phyloP scores from a whole-genome alignment of 2,329 filamentous ascomycete species.

The Aureobasidium vineae region DNA sequence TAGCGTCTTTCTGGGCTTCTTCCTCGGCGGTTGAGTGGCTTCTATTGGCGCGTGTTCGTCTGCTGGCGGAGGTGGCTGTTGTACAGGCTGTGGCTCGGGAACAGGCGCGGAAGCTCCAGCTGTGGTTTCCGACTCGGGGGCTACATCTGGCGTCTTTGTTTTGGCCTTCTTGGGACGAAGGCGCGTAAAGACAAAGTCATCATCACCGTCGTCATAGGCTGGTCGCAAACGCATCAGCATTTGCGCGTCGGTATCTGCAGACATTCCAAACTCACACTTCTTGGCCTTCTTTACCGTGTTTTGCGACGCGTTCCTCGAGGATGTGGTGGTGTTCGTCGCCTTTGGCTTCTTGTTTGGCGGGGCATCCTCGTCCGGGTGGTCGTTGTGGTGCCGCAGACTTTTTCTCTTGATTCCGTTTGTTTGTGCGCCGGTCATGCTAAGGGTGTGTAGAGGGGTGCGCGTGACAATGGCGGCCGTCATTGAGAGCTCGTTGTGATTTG shows the following conservation, averaged over 20 bases:
- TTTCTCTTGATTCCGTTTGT: conserved; percentile 41
- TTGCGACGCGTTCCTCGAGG: conserved; percentile 38
- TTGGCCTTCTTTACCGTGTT: conserved; percentile 32
- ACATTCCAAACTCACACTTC: conserved; percentile 25
- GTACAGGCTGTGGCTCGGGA: conserved; percentile 21
- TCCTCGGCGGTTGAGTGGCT: conserved; percentile 29
- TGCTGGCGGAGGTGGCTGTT: conserved; percentile 33
- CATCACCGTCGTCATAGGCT: conserved; percentile 49
- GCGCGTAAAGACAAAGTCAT: conserved; percentile 51
- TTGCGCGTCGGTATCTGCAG: not conserved
- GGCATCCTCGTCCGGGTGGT: conserved; percentile 44
- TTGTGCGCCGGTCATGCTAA: conserved; percentile 51
- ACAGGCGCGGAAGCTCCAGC: conserved; percentile 22
- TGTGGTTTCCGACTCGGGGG: conserved; percentile 16
- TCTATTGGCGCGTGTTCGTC: conserved; percentile 23
- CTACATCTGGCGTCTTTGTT: conserved; percentile 36
- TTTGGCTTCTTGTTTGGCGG: conserved; percentile 45
- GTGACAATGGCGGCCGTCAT: conserved; percentile 35
- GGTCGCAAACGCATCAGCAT: conserved; percentile 5
- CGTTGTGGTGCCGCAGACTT: conserved; percentile 48
- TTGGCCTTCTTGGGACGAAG: conserved; percentile 38
- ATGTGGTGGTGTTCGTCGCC: conserved; percentile 39
- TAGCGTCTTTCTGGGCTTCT: conserved; percentile 37
- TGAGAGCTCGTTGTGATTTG: conserved; percentile 1
- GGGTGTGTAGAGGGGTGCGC: conserved; percentile 46